These are phyloP conservation scores for Russula ochroleuca DNA, from an alignment of 768 basidiomycete genomes.

Conservation along the genomic window DNA sequence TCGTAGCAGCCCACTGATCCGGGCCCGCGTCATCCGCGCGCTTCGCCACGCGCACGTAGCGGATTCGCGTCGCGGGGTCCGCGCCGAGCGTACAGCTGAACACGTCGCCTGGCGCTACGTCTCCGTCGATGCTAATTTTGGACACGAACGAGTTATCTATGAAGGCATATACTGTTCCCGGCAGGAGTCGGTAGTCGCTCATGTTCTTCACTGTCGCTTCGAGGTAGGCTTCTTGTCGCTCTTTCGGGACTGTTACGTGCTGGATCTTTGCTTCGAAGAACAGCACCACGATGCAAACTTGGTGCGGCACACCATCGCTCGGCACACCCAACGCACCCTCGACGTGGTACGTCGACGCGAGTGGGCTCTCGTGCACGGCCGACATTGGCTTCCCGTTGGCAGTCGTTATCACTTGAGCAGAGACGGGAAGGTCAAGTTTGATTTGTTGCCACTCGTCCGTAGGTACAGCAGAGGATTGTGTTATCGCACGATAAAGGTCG, in stretches of 20 bases:
- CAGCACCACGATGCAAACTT: conserved; percentile 50
- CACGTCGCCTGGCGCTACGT: conserved; percentile 46
- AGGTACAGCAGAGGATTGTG: not conserved
- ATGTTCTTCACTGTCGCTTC: conserved; percentile 47
- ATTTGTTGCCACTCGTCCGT: conserved; percentile 2
- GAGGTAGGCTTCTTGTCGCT: conserved; percentile 48
- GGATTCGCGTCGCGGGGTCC: conserved; percentile 34
- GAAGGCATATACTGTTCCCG: conserved; percentile 52
- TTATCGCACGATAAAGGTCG: no score
- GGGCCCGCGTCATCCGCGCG: conserved; percentile 31
- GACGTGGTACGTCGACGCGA: conserved; percentile 50
- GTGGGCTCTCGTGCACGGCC: conserved; percentile 49
- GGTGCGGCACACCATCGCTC: conserved; percentile 51
- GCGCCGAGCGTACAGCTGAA: conserved; percentile 54
- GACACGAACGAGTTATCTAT: conserved; percentile 55
- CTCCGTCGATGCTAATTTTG: conserved; percentile 46
- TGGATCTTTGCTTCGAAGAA: conserved; percentile 45
- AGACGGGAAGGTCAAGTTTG: not conserved
- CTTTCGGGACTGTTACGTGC: conserved; percentile 48
- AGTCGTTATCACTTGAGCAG: not conserved
- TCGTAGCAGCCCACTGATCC: conserved; percentile 33
- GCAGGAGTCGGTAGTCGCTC: conserved; percentile 52
- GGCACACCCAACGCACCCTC: conserved; percentile 49
- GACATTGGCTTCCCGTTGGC: conserved; percentile 38
- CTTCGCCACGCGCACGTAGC: conserved; percentile 41